Evolutionary conservation across 2,329 filamentous ascomycete genomes (phyloP).

Genomic region (Aschersonia sp.): DNA sequence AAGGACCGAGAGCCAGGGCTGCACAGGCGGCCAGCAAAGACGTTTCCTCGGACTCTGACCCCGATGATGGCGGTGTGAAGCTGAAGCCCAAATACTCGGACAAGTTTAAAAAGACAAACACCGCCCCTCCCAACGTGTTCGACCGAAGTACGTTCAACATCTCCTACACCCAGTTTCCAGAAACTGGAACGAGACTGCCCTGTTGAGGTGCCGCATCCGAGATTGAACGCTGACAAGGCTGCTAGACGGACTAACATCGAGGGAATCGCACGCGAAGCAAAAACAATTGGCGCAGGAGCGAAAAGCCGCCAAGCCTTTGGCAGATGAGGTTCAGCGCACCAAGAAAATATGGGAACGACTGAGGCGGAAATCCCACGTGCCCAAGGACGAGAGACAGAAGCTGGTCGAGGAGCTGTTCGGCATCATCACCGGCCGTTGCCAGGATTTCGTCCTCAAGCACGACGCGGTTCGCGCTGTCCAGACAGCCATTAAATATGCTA

Average conservation of each 20-base stretch:
- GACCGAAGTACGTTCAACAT: slow-evolving; percentile 21
- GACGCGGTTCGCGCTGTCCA: slow-evolving; percentile 94
- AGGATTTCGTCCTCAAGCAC: slow-evolving; percentile 96
- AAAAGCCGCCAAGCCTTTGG: slow-evolving; percentile 83
- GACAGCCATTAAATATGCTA: slow-evolving; percentile 92
- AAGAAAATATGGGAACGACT: slow-evolving; percentile 97
- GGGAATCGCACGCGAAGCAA: slow-evolving; percentile 86
- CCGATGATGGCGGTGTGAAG: slow-evolving; percentile 33
- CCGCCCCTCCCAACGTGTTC: slow-evolving; percentile 21
- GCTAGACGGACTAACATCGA: slow-evolving; percentile 34
- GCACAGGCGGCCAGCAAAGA: slow-evolving; percentile 17
- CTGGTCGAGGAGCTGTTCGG: slow-evolving; percentile 80
- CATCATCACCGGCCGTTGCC: slow-evolving; percentile 81
- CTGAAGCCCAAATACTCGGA: slow-evolving; percentile 22
- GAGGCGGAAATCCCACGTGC: slow-evolving; percentile 84
- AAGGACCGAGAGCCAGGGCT: slow-evolving; percentile 17
- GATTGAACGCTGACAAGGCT: neutral
- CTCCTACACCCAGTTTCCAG: neutral
- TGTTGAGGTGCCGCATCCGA: neutral
- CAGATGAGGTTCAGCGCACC: slow-evolving; percentile 72
- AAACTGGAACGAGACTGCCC: neutral
- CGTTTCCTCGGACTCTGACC: slow-evolving; percentile 22
- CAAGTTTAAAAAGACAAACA: slow-evolving; percentile 21
- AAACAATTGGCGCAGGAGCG: slow-evolving; percentile 78
- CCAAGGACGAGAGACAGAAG: slow-evolving; percentile 72